These are phyloP conservation scores for Emiliania huxleyi DNA, from an alignment of 78 protist species.

Conservation along the genomic window DNA sequence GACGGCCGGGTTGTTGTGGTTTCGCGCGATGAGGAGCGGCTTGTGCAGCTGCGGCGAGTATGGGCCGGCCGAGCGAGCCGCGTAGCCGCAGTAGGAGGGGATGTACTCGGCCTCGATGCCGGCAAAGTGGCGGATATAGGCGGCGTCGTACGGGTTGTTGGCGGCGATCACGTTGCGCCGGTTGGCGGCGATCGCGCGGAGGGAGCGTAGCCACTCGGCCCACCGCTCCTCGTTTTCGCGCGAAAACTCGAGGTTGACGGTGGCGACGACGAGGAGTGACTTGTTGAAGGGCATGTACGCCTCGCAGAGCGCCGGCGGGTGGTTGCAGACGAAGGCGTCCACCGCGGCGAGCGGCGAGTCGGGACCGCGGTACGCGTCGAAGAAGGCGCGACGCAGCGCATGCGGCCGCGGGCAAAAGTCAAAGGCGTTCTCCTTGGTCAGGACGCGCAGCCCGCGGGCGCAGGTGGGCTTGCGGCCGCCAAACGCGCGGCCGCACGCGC, in stretches of 20 bases:
- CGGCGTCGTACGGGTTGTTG: neutral
- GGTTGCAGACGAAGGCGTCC: conserved; percentile 7
- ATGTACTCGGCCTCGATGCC: neutral
- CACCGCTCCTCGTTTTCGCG: neutral
- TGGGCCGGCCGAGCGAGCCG: neutral
- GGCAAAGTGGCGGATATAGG: neutral
- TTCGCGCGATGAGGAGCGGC: neutral
- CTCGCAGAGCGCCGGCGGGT: conserved; percentile 20
- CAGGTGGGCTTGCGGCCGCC: neutral
- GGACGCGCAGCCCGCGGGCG: neutral
- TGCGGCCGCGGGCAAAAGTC: neutral
- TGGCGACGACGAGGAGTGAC: neutral
- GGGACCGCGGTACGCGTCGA: neutral
- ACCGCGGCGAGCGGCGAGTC: neutral
- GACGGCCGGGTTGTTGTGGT: neutral
- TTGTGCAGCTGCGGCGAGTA: neutral
- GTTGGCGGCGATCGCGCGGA: neutral
- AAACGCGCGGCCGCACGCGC: neutral
- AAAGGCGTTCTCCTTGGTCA: neutral
- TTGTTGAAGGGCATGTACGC: neutral
- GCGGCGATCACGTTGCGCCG: neutral
- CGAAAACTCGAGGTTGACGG: neutral
- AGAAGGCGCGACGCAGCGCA: neutral
- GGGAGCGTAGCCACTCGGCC: neutral
- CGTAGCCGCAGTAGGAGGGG: too few species aligned